phyloP scores from a whole-genome alignment of 768 basidiomycete genomes.

The Strobilomyces confusus region DNA sequence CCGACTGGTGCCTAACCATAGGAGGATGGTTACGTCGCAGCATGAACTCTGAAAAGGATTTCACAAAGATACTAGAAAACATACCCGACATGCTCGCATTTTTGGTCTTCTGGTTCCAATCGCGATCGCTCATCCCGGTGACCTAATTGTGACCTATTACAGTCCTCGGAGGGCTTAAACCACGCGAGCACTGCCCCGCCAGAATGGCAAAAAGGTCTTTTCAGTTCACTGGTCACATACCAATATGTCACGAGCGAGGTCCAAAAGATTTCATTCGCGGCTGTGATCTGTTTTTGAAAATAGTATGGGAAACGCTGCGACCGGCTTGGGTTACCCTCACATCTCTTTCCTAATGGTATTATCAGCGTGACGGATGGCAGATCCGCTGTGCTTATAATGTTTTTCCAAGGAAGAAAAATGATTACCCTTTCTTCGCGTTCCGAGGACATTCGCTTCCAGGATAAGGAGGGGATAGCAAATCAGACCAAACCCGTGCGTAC shows the following conservation, averaged over 20 bases:
- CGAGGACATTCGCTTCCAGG: conserved; percentile 12
- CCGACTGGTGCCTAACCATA: conserved; percentile 2
- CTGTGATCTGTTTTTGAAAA: conserved; percentile 14
- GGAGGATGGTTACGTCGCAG: conserved; percentile 5
- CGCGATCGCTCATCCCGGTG: not conserved
- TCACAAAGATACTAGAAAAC: conserved; percentile 1
- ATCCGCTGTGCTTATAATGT: conserved; percentile 3
- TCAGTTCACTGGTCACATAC: conserved; percentile 9
- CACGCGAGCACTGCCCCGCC: conserved; percentile 18
- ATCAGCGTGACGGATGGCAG: conserved; percentile 14
- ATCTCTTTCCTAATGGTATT: conserved; percentile 20
- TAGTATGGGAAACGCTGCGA: conserved; percentile 12
- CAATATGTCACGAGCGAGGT: conserved; percentile 13
- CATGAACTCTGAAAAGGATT: conserved; percentile 5
- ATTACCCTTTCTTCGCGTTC: conserved; percentile 9
- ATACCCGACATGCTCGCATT: not conserved
- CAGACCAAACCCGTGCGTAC: not conserved
- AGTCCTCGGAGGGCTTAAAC: too few species aligned
- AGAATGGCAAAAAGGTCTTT: conserved; percentile 15
- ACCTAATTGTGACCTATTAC: too few species aligned
- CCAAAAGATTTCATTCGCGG: conserved; percentile 10
- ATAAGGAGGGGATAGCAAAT: conserved; percentile 1
- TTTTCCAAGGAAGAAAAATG: not conserved
- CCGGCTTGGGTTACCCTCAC: not conserved
- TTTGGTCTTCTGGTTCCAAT: not conserved